These are phyloP conservation scores for Chrysoporthe austroafricana DNA, from an alignment of 2,329 filamentous ascomycete species.

Conservation along the genomic window DNA sequence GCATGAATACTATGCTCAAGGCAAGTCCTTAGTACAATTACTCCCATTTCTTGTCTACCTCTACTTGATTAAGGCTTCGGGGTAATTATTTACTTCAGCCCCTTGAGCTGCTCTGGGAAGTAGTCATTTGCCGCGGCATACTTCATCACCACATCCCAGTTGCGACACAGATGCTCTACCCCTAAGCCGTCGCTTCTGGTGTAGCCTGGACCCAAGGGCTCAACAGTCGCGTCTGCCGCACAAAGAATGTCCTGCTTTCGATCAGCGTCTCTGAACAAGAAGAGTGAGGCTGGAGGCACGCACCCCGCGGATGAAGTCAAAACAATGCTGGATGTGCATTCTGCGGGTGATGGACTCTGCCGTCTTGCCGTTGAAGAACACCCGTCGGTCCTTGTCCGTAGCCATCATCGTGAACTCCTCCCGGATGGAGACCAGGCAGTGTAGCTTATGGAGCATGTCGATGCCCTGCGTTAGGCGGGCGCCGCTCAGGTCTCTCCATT, in stretches of 20 bases:
- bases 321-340: slow-evolving; percentile 22
- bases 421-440: background rate
- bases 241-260: slow-evolving; percentile 23
- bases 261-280: background rate
- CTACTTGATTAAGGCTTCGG: background rate
- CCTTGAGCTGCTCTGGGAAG: background rate
- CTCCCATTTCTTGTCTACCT: background rate
- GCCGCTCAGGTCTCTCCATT: background rate
- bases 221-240: slow-evolving; percentile 24
- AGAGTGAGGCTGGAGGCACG: background rate
- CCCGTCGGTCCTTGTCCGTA: background rate
- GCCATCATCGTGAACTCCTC: slow-evolving; percentile 9
- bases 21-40: background rate
- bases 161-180: background rate
- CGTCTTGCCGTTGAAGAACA: background rate
- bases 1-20: background rate
- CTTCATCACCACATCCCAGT: slow-evolving; percentile 2
- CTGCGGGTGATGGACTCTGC: slow-evolving; percentile 1
- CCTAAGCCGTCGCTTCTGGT: background rate
- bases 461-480: background rate
- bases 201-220: slow-evolving; percentile 10
- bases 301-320: slow-evolving; percentile 19
- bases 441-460: slow-evolving; percentile 13
- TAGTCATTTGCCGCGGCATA: slow-evolving; percentile 7
- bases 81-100: background rate